Evolutionary conservation across 2,329 filamentous ascomycete species (phyloP).

Genomic region (Colletotrichum cereale): DNA sequence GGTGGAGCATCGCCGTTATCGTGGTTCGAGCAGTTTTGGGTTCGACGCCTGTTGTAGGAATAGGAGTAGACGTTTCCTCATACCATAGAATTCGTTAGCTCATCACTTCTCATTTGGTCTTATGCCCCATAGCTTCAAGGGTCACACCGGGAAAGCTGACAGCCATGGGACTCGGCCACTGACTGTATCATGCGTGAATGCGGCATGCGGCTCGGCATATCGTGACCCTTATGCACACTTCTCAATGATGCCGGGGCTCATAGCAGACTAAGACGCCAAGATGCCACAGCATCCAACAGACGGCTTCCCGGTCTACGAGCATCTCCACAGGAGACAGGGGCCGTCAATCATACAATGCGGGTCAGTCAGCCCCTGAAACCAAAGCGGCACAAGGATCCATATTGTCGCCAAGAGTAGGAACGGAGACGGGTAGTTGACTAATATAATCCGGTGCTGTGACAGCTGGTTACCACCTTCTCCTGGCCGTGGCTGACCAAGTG

Average conservation of each 20-base stretch:
- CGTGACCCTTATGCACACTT: neutral
- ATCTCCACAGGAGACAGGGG: neutral
- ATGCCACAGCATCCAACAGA: neutral
- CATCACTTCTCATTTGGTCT: neutral
- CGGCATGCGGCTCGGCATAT: neutral
- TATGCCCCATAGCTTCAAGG: neutral
- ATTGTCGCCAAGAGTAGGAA: neutral
- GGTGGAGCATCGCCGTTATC: neutral
- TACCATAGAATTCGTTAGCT: too few species aligned
- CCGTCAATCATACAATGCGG: neutral
- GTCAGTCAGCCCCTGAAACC: neutral
- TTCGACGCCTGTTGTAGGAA: neutral
- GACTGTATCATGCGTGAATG: neutral
- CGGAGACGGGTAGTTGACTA: neutral
- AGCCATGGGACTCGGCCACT: too few species aligned
- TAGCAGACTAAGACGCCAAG: neutral
- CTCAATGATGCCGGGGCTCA: neutral
- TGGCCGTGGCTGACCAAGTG: neutral
- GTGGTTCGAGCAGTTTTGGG: neutral
- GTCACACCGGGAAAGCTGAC: accelerated
- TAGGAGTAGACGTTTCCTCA: too few species aligned
- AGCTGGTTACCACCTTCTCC: neutral
- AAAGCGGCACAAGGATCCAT: neutral
- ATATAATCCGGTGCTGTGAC: neutral
- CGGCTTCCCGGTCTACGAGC: neutral